phyloP scores from a whole-genome alignment of 495 filamentous ascomycete species.

The Terfezia claveryi region DNA sequence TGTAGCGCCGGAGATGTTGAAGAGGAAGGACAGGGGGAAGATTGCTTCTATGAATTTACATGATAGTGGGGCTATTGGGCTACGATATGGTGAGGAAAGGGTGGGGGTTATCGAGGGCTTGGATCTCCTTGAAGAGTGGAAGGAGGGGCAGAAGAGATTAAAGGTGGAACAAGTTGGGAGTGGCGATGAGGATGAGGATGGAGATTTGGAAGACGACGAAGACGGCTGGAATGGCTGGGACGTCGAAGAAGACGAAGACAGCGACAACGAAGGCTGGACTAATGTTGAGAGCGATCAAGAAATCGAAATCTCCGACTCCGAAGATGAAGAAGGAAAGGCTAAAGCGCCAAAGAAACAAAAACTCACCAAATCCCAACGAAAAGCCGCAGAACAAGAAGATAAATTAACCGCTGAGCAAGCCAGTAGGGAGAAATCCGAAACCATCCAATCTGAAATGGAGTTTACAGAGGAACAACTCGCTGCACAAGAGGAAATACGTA shows the following conservation, averaged over 20 bases:
- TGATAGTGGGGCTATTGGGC: slow-evolving; percentile 22
- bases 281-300: slow-evolving; percentile 68
- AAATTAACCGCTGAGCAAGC: too few species aligned
- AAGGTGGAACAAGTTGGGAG: slow-evolving; percentile 34
- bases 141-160: slow-evolving; percentile 60
- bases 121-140: slow-evolving; percentile 80
- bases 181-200: slow-evolving; percentile 32
- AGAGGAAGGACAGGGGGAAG: slow-evolving; percentile 78
- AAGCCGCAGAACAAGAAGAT: background rate
- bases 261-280: slow-evolving; percentile 73
- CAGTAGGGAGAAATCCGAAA: too few species aligned
- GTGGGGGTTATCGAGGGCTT: slow-evolving; percentile 74
- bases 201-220: slow-evolving; percentile 29
- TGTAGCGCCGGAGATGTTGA: slow-evolving; percentile 68
- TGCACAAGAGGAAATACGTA: too few species aligned
- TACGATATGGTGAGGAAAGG: slow-evolving; percentile 59
- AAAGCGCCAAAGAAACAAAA: slow-evolving; percentile 8
- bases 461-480: too few species aligned
- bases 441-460: too few species aligned
- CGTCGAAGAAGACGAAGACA: slow-evolving; percentile 26
- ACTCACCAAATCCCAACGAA: background rate
- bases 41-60: slow-evolving; percentile 67
- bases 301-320: slow-evolving; percentile 51
- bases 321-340: slow-evolving; percentile 37
- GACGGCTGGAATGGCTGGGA: slow-evolving; percentile 13